phyloP scores from a whole-genome alignment of 2,329 filamentous ascomycete genomes.

The Aspergillus sp. region DNA sequence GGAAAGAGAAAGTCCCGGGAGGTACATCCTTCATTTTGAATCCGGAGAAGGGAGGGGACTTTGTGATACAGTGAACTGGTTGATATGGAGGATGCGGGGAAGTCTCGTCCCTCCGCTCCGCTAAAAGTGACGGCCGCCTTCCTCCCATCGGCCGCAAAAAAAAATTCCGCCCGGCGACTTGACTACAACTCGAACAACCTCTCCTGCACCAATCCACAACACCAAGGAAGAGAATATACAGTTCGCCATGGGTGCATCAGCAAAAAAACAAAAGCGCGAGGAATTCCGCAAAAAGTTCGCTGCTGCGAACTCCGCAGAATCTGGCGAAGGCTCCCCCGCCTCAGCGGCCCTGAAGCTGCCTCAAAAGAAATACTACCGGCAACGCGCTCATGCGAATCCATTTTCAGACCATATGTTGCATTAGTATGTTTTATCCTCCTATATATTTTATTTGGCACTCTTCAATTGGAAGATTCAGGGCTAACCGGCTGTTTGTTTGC shows the following conservation, averaged over 20 bases:
- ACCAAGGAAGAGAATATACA: neutral
- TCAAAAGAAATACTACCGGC: slow-evolving; percentile 93
- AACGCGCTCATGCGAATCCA: slow-evolving; percentile 94
- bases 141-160: neutral
- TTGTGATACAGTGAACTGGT: neutral
- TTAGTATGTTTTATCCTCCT: slow-evolving; percentile 64
- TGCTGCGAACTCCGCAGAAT: slow-evolving; percentile 20
- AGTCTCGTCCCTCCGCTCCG: neutral
- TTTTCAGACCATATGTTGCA: slow-evolving; percentile 90
- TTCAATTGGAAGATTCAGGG: neutral
- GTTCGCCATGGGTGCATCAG: slow-evolving; percentile 9
- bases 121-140: neutral
- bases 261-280: slow-evolving; percentile 57
- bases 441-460: neutral
- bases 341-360: slow-evolving; percentile 58
- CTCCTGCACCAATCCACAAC: neutral
- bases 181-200: neutral
- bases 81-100: slow-evolving; percentile 5
- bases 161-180: slow-evolving; percentile 3
- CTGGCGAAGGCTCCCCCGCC: slow-evolving; percentile 18
- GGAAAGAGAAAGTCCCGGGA: slow-evolving; percentile 37
- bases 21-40: neutral
- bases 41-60: too few species aligned
- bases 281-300: slow-evolving; percentile 59
- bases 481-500: neutral